Percentiles rank a stretch among this genome's conserved stretches.
These are phyloP conservation scores for Thalassiosira livingstoniorum DNA, from an alignment of 352 stramenopile genomes.

Conservation along the genomic window DNA sequence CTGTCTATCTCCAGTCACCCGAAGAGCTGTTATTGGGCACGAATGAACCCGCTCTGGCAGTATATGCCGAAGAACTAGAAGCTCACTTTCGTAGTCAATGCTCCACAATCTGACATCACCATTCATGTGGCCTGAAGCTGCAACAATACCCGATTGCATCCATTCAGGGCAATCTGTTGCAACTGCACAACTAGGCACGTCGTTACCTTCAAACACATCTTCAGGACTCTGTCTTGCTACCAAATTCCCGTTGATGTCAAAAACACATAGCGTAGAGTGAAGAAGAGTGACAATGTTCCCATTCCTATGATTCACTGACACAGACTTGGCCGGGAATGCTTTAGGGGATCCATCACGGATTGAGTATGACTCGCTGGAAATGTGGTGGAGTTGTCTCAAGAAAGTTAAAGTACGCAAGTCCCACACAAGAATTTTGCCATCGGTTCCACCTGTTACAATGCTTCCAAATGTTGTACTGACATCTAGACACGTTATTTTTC, in stretches of 20 bases:
- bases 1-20: conserved; percentile 74
- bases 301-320: conserved; percentile 86
- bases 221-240: conserved; percentile 68
- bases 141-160: conserved; percentile 84
- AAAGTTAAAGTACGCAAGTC: conserved; percentile 85
- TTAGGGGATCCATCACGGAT: conserved; percentile 44
- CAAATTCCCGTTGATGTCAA: conserved; percentile 86
- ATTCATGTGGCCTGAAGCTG: conserved; percentile 85
- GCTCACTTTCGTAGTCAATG: conserved; percentile 71
- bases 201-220: conserved; percentile 59
- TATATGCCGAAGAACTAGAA: conserved; percentile 70
- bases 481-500: conserved; percentile 83
- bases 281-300: conserved; percentile 84
- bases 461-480: conserved; percentile 82
- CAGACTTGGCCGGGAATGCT: conserved; percentile 65
- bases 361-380: conserved; percentile 31
- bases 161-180: conserved; percentile 85
- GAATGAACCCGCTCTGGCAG: conserved; percentile 80
- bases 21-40: conserved; percentile 81
- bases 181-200: conserved; percentile 74
- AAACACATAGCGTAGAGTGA: conserved; percentile 78
- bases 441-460: conserved; percentile 82
- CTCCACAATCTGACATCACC: conserved; percentile 85
- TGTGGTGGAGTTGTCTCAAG: conserved; percentile 75
- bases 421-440: conserved; percentile 86